Evolutionary conservation across 306 rosid species (phyloP).

Genomic region (Vigna mungo): DNA sequence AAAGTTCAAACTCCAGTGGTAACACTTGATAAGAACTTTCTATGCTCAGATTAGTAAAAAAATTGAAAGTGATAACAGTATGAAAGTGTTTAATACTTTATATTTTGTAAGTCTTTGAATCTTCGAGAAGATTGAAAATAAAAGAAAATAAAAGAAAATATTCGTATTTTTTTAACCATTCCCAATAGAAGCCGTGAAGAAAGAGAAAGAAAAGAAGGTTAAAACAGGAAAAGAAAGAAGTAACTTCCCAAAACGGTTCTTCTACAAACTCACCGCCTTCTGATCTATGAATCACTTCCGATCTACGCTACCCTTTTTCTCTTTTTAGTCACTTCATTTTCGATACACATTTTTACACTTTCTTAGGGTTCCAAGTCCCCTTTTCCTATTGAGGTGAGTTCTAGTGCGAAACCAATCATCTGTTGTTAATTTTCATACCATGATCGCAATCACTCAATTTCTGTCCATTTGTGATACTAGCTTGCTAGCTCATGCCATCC

Average conservation of each 20-base stretch:
- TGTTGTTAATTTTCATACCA: neutral
- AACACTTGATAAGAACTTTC: too few species aligned
- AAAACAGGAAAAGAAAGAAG: too few species aligned
- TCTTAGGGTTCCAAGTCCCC: constrained; percentile 2
- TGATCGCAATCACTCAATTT: neutral
- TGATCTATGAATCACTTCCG: neutral
- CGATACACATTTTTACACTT: neutral
- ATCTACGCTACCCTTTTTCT: neutral
- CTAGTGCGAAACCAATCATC: neutral
- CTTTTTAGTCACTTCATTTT: constrained; percentile 6
- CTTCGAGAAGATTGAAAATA: too few species aligned
- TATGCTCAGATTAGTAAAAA: too few species aligned
- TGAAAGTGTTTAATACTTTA: too few species aligned
- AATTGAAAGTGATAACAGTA: too few species aligned
- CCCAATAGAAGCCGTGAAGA: too few species aligned
- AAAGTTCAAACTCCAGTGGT: too few species aligned
- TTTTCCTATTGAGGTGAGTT: constrained; percentile 36
- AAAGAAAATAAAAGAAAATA: too few species aligned
- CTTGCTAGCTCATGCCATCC: neutral
- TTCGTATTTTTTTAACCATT: too few species aligned
- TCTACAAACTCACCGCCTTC: neutral
- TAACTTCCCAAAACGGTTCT: neutral
- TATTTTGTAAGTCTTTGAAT: too few species aligned
- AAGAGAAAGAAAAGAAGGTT: too few species aligned
- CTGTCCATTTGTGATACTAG: neutral